phyloP scores from a whole-genome alignment of 352 stramenopile species.

The Globisporangium alternatum region DNA sequence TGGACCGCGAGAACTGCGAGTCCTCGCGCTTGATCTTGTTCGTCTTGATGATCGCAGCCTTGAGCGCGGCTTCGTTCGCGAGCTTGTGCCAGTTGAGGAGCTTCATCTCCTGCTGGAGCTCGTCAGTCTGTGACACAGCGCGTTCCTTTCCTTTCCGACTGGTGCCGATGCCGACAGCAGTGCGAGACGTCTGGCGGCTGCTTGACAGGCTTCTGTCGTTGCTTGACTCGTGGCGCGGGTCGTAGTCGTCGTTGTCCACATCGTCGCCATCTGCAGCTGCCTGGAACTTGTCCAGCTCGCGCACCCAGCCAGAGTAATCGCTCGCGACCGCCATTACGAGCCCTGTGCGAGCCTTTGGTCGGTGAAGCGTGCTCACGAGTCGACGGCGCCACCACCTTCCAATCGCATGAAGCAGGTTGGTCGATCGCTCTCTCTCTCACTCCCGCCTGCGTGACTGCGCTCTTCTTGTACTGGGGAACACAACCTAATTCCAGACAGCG shows the following conservation, averaged over 20 bases:
- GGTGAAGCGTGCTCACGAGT: background rate
- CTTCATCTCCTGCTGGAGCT: constrained; percentile 91
- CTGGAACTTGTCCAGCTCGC: constrained; percentile 20
- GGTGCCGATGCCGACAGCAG: background rate
- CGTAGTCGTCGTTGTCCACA: constrained; percentile 1
- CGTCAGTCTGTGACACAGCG: constrained; percentile 61
- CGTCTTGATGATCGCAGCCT: constrained; percentile 88
- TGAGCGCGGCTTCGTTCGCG: constrained; percentile 91
- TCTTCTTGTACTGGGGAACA: background rate
- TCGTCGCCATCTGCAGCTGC: constrained; percentile 1
- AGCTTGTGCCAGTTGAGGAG: constrained; percentile 95
- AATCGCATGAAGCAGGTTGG: constrained; percentile 6
- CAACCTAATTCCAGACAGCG: background rate
- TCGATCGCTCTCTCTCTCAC: background rate
- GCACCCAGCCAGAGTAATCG: constrained; percentile 23
- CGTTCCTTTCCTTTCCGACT: constrained; percentile 16
- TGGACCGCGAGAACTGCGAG: constrained; percentile 41
- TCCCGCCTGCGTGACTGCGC: background rate
- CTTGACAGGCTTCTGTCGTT: background rate
- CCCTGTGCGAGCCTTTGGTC: background rate
- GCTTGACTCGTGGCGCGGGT: constrained; percentile 18
- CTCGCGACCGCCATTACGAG: constrained; percentile 17
- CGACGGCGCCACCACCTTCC: background rate
- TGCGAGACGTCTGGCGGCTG: constrained; percentile 11
- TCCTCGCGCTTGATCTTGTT: constrained; percentile 84